Conservation (phyloP, 352 stramenopile genomes). For the Pythium sp. region DNA sequence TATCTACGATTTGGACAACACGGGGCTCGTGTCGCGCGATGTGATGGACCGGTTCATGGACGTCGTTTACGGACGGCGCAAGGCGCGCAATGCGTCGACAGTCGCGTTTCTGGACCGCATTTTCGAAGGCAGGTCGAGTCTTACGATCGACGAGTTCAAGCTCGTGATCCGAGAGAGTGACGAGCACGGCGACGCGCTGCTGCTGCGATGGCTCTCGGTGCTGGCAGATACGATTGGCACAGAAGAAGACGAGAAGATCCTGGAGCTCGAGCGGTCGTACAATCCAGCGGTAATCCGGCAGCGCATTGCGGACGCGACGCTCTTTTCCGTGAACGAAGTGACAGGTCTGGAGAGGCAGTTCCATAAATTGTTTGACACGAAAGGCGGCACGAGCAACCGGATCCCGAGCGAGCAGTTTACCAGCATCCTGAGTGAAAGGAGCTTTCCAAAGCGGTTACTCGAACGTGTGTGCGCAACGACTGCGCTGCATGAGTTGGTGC, state of each 20-base stretch:
- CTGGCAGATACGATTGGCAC: slow-evolving; percentile 64
- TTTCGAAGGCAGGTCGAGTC: slow-evolving; percentile 37
- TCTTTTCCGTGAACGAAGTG: slow-evolving; percentile 72
- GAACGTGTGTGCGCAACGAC: slow-evolving; percentile 44
- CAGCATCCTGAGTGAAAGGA: slow-evolving; percentile 38
- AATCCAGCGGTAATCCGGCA: slow-evolving; percentile 80
- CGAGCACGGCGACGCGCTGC: slow-evolving; percentile 41
- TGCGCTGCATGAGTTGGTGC: slow-evolving; percentile 43
- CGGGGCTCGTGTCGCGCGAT: slow-evolving; percentile 60
- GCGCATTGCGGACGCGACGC: slow-evolving; percentile 66
- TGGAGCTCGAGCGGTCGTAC: slow-evolving; percentile 73
- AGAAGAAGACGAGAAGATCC: slow-evolving; percentile 68
- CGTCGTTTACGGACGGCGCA: slow-evolving; percentile 72
- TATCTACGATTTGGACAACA: slow-evolving; percentile 80
- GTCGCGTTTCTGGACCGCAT: slow-evolving; percentile 57
- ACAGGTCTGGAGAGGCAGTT: slow-evolving; percentile 77
- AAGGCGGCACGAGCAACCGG: slow-evolving; percentile 62
- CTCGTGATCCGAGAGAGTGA: slow-evolving; percentile 55
- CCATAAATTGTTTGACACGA: slow-evolving; percentile 69
- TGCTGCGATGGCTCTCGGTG: slow-evolving; percentile 64
- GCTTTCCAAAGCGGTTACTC: slow-evolving; percentile 46
- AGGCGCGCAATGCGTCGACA: slow-evolving; percentile 37
- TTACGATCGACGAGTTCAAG: slow-evolving; percentile 68
- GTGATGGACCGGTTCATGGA: slow-evolving; percentile 82
- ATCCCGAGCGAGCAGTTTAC: slow-evolving; percentile 64